These are phyloP conservation scores for Dryas drummondii DNA, from an alignment of 306 rosid species.

Conservation along the genomic window DNA sequence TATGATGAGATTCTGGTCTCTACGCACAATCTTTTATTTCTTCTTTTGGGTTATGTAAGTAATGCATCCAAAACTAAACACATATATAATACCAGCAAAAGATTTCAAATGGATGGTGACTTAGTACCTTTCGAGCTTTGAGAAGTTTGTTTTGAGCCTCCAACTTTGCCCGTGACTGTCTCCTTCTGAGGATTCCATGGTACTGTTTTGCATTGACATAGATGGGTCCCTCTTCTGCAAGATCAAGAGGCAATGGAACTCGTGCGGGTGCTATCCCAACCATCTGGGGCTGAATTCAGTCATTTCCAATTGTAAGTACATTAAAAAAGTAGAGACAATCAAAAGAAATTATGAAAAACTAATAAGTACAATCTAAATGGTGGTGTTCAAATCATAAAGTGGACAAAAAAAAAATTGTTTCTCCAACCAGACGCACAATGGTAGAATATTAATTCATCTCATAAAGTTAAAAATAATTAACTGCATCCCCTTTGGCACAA, in stretches of 20 bases:
- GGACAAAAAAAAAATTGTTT: neutral
- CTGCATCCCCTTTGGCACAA: neutral
- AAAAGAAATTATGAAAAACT: neutral
- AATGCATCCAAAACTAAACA: neutral
- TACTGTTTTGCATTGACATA: slow-evolving; percentile 91
- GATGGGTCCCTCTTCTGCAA: slow-evolving; percentile 81
- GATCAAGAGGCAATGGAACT: slow-evolving; percentile 68
- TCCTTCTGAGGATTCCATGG: slow-evolving; percentile 84
- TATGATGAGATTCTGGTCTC: too few relatives aligned
- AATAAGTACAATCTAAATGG: neutral
- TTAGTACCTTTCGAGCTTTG: slow-evolving; percentile 63
- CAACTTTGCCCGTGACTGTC: slow-evolving; percentile 88
- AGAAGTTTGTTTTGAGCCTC: slow-evolving; percentile 80
- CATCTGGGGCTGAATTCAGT: slow-evolving; percentile 47
- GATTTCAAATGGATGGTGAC: neutral
- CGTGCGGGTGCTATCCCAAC: slow-evolving; percentile 62
- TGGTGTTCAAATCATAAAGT: neutral
- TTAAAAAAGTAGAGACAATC: neutral
- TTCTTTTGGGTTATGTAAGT: too few relatives aligned
- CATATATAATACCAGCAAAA: neutral
- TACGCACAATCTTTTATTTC: too few relatives aligned
- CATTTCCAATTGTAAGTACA: slow-evolving; percentile 1
- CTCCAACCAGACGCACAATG: neutral
- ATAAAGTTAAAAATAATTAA: neutral
- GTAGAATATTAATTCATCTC: neutral